Percentiles rank a stretch among this genome's conserved stretches.
Evolutionary conservation across 169 alveolate genomes (phyloP).

Genomic region (Plasmodium vivax): DNA sequence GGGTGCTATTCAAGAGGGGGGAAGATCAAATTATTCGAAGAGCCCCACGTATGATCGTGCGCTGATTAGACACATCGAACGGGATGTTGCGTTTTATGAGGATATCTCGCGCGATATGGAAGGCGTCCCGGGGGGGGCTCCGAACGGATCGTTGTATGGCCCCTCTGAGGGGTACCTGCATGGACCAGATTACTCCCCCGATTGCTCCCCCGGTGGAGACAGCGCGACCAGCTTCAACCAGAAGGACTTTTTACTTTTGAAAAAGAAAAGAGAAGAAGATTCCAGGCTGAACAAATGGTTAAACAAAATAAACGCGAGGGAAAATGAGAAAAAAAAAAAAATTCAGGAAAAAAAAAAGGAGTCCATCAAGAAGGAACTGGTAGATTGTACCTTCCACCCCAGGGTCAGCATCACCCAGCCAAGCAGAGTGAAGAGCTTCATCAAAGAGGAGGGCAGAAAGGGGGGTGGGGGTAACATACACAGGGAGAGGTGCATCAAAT

Average conservation of each 20-base stretch:
- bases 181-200: background rate
- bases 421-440: background rate
- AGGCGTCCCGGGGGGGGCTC: background rate
- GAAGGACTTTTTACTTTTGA: constrained; percentile 38
- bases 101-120: constrained; percentile 6
- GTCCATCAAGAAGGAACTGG: constrained; percentile 19
- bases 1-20: background rate
- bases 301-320: constrained; percentile 53
- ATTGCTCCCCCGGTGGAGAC: background rate
- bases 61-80: background rate
- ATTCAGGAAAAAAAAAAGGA: constrained; percentile 61
- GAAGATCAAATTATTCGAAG: background rate
- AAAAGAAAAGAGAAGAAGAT: constrained; percentile 33
- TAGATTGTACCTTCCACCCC: constrained; percentile 67
- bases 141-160: background rate
- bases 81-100: background rate
- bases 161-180: background rate
- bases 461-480: background rate
- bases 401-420: background rate
- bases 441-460: background rate
- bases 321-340: constrained; percentile 65
- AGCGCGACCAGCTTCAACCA: constrained; percentile 3
- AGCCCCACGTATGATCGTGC: background rate
- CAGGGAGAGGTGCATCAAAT: background rate
- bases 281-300: constrained; percentile 49